A percentile compares a stretch with the other conserved stretches of the same genome.
These are phyloP conservation scores for Taxillus chinensis DNA, from an alignment of 164 flowering plant genomes.

Conservation along the genomic window DNA sequence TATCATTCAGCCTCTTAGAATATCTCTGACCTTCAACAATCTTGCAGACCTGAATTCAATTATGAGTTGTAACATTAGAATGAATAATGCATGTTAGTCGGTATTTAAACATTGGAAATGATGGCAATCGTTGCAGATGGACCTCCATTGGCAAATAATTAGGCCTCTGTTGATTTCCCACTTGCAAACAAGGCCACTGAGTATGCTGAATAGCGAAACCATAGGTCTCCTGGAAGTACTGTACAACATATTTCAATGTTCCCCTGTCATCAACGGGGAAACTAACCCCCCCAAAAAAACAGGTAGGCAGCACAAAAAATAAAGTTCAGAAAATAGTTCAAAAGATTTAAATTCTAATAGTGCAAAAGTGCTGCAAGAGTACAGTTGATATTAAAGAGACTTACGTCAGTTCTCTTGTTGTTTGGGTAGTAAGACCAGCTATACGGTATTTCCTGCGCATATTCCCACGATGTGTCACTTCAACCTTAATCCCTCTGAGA, in stretches of 20 bases:
- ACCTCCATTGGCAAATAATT: constrained; percentile 78
- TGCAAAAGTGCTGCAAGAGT: not conserved
- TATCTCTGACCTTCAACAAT: constrained; percentile 49
- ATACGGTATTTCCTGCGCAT: constrained; percentile 54
- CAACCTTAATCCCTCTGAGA: constrained; percentile 63
- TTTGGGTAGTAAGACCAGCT: constrained; percentile 55
- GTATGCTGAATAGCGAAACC: constrained; percentile 49
- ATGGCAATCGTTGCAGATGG: not conserved
- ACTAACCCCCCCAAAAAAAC: constrained; percentile 14
- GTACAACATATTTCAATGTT: constrained; percentile 63
- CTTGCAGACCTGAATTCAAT: constrained; percentile 7
- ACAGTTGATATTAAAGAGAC: not conserved
- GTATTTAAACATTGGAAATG: not conserved
- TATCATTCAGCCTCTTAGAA: constrained; percentile 47
- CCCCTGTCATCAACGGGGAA: constrained; percentile 58
- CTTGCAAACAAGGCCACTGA: constrained; percentile 63
- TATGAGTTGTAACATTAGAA: not conserved
- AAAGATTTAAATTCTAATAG: not conserved
- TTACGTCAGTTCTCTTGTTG: constrained; percentile 57
- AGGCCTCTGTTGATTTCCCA: constrained; percentile 52
- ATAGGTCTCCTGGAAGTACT: constrained; percentile 66
- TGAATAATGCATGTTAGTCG: constrained; percentile 1
- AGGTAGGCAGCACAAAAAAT: too few relatives aligned
- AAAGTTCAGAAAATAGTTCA: too few relatives aligned
- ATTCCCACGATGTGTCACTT: constrained; percentile 59